Conservation (phyloP, 2,329 filamentous ascomycete species). For the Hypoxylon sp. region DNA sequence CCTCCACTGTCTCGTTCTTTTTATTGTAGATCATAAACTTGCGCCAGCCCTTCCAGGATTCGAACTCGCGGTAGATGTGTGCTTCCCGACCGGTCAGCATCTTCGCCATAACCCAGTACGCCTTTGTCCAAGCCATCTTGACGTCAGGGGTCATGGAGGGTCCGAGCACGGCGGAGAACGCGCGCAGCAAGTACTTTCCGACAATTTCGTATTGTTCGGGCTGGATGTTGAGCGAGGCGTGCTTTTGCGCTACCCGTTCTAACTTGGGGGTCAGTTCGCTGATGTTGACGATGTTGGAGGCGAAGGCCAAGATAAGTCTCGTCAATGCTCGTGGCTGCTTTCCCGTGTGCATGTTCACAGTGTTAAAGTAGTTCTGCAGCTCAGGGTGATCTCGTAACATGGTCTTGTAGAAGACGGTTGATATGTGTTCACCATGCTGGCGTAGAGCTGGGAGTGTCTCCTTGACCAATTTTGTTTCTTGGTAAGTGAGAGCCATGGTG, state of each 20-base stretch:
- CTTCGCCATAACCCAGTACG: conserved; percentile 80
- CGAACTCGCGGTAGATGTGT: conserved; percentile 72
- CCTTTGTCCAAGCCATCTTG: conserved; percentile 77
- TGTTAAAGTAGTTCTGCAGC: conserved; percentile 80
- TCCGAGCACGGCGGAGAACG: conserved; percentile 77
- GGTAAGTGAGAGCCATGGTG: conserved; percentile 60
- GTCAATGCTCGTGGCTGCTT: conserved; percentile 75
- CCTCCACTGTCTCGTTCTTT: conserved; percentile 70
- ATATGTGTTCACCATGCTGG: conserved; percentile 77
- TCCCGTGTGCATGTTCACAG: conserved; percentile 73
- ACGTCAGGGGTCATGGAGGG: conserved; percentile 75
- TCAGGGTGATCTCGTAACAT: conserved; percentile 76
- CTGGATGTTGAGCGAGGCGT: conserved; percentile 77
- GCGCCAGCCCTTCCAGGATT: conserved; percentile 77
- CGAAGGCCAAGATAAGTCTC: conserved; percentile 77
- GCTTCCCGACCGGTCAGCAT: conserved; percentile 78
- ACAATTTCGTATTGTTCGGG: conserved; percentile 80
- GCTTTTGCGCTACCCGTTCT: conserved; percentile 77
- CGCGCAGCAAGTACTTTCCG: conserved; percentile 76
- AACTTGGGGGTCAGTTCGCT: conserved; percentile 68
- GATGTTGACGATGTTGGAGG: conserved; percentile 76
- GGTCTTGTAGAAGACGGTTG: conserved; percentile 79
- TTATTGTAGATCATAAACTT: conserved; percentile 76
- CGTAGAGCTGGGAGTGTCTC: conserved; percentile 78
- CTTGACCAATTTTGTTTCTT: conserved; percentile 76